phyloP scores from a whole-genome alignment of 768 basidiomycete genomes.

The Rhizopogon vesiculosus region DNA sequence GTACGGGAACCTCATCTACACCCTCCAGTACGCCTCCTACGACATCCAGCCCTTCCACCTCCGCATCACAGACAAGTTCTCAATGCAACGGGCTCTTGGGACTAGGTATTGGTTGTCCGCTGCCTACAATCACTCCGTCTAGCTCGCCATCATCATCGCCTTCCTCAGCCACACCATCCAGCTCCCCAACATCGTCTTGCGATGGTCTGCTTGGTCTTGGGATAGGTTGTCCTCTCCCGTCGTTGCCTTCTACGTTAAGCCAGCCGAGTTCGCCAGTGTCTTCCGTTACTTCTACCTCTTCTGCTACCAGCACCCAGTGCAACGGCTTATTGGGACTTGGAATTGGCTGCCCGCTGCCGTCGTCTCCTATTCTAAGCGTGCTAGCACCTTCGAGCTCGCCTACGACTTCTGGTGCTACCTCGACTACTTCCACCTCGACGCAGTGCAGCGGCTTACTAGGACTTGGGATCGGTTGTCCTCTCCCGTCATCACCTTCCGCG shows the following conservation, averaged over 20 bases:
- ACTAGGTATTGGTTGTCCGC: constrained; percentile 4
- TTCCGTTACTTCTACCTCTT: constrained; percentile 1
- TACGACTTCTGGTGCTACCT: neutral
- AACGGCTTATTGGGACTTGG: constrained; percentile 9
- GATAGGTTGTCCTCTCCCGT: constrained; percentile 11
- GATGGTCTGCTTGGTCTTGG: constrained; percentile 14
- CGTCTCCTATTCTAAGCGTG: constrained; percentile 2
- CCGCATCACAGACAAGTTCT: neutral
- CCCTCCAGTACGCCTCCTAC: neutral
- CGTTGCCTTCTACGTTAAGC: constrained; percentile 1
- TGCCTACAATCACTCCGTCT: neutral
- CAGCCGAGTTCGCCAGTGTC: neutral
- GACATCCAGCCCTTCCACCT: neutral
- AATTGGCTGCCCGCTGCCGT: constrained; percentile 5
- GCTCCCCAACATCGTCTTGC: constrained; percentile 10
- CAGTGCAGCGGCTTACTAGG: constrained; percentile 17
- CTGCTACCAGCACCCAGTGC: constrained; percentile 3
- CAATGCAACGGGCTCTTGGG: constrained; percentile 6
- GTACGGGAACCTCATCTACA: neutral
- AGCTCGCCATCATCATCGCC: neutral
- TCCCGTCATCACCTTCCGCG: constrained; percentile 1
- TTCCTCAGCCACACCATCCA: neutral
- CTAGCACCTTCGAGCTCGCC: neutral
- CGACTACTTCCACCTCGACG: neutral
- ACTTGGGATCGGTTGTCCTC: constrained; percentile 13